These are phyloP conservation scores for Nitzschia palea DNA, from an alignment of 108 stramenopile genomes.

Conservation along the genomic window DNA sequence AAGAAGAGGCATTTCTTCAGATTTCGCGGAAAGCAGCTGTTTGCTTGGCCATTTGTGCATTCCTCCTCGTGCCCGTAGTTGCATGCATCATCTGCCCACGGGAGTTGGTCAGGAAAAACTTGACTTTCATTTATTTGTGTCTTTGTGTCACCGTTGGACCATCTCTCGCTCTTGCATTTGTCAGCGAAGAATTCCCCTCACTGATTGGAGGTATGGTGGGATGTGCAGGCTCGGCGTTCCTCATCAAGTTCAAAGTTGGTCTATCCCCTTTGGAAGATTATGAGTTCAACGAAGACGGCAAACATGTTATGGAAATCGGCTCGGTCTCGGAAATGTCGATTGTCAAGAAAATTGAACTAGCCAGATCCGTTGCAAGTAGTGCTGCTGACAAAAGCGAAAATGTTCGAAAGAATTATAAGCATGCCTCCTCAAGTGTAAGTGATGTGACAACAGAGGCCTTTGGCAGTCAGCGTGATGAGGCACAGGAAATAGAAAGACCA, in stretches of 20 bases:
- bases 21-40: constrained; percentile 49
- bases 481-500: constrained; percentile 11
- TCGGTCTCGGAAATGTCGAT: background rate
- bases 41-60: constrained; percentile 39
- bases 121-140: constrained; percentile 44
- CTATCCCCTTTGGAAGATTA: constrained; percentile 1
- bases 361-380: background rate
- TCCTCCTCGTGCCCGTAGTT: constrained; percentile 47
- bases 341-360: constrained; percentile 4
- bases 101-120: constrained; percentile 37
- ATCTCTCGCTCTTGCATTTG: constrained; percentile 43
- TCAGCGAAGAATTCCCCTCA: constrained; percentile 58
- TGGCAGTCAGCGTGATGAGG: background rate
- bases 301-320: background rate
- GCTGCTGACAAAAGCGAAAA: background rate
- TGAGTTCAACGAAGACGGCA: background rate
- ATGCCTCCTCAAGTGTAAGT: background rate
- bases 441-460: background rate
- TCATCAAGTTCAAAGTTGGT: constrained; percentile 51
- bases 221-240: constrained; percentile 34
- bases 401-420: background rate
- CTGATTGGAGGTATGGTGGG: constrained; percentile 66
- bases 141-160: constrained; percentile 37
- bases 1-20: constrained; percentile 43
- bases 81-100: constrained; percentile 47